Conservation (phyloP, 352 stramenopile genomes). For the Phytophthora cajani region DNA sequence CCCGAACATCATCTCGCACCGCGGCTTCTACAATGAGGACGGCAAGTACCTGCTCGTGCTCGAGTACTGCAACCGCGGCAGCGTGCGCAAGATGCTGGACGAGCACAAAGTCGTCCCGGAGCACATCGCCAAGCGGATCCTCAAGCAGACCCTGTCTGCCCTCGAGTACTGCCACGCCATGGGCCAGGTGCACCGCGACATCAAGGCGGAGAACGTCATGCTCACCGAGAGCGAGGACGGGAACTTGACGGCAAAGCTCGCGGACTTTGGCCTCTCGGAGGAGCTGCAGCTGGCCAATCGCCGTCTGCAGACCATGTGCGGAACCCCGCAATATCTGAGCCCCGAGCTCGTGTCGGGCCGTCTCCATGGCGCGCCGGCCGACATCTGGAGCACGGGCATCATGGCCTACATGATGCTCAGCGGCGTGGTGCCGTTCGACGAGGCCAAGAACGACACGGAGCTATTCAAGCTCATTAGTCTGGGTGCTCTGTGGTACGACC, state of each 20-base stretch:
- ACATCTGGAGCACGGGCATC: slow-evolving; percentile 97
- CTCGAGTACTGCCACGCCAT: slow-evolving; percentile 88
- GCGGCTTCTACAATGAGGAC: slow-evolving; percentile 80
- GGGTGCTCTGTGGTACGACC: slow-evolving; percentile 92
- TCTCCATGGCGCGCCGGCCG: slow-evolving; percentile 91
- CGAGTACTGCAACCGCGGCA: slow-evolving; percentile 84
- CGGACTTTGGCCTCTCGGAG: slow-evolving; percentile 91
- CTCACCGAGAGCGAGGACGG: slow-evolving; percentile 82
- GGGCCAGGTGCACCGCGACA: slow-evolving; percentile 91
- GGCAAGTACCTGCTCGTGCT: slow-evolving; percentile 88
- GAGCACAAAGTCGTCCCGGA: slow-evolving; percentile 70
- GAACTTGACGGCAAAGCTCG: slow-evolving; percentile 87
- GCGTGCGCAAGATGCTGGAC: slow-evolving; percentile 82
- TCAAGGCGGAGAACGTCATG: slow-evolving; percentile 89
- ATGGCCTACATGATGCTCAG: slow-evolving; percentile 94
- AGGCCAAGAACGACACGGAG: slow-evolving; percentile 56
- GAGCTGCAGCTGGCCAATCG: slow-evolving; percentile 90
- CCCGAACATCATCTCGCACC: slow-evolving; percentile 81
- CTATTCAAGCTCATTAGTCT: slow-evolving; percentile 89
- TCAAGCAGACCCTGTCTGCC: slow-evolving; percentile 80
- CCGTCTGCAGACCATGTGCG: slow-evolving; percentile 92
- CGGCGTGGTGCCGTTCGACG: slow-evolving; percentile 62
- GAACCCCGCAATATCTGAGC: slow-evolving; percentile 97
- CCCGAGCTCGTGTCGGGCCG: slow-evolving; percentile 94
- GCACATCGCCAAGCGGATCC: slow-evolving; percentile 62